These are phyloP conservation scores for Pseudogymnoascus sp. DNA, from an alignment of 2,329 filamentous ascomycete genomes.

Conservation along the genomic window DNA sequence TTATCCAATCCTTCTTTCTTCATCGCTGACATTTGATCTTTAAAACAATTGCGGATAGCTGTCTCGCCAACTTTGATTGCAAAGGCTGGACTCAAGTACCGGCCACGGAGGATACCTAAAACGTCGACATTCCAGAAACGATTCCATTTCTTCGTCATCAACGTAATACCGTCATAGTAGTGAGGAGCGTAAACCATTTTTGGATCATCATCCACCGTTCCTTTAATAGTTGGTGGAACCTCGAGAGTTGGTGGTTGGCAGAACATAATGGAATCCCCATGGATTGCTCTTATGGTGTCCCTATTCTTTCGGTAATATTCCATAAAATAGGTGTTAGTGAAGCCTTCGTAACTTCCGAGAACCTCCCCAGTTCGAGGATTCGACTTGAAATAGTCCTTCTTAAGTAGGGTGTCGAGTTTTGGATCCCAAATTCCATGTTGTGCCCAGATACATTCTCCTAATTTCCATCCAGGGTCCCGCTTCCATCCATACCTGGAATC, in stretches of 20 bases:
- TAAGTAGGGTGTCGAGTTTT: conserved; percentile 63
- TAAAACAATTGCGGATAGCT: conserved; percentile 88
- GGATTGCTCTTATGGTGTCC: conserved; percentile 64
- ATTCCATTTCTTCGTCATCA: conserved; percentile 99
- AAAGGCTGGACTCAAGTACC: conserved; percentile 81
- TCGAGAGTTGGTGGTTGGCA: conserved; percentile 90
- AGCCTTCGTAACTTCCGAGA: conserved; percentile 67
- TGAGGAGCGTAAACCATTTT: conserved; percentile 90
- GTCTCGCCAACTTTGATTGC: conserved; percentile 88
- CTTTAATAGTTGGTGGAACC: conserved; percentile 80
- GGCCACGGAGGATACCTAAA: conserved; percentile 79
- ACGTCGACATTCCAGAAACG: conserved; percentile 96
- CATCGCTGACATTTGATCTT: conserved; percentile 76
- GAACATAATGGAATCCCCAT: conserved; percentile 76
- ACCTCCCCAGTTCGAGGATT: conserved; percentile 64
- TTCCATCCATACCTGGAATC: conserved; percentile 87
- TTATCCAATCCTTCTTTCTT: conserved; percentile 80
- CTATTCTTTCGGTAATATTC: conserved; percentile 71
- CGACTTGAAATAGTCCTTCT: conserved; percentile 81
- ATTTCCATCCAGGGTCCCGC: conserved; percentile 76
- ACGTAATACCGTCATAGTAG: conserved; percentile 92
- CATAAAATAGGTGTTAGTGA: conserved; percentile 89
- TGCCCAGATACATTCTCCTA: conserved; percentile 95
- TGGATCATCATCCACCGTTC: conserved; percentile 77
- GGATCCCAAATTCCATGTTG: conserved; percentile 96